phyloP scores from a whole-genome alignment of 192 early-diverging fungal genomes.

The Backusella westeae region DNA sequence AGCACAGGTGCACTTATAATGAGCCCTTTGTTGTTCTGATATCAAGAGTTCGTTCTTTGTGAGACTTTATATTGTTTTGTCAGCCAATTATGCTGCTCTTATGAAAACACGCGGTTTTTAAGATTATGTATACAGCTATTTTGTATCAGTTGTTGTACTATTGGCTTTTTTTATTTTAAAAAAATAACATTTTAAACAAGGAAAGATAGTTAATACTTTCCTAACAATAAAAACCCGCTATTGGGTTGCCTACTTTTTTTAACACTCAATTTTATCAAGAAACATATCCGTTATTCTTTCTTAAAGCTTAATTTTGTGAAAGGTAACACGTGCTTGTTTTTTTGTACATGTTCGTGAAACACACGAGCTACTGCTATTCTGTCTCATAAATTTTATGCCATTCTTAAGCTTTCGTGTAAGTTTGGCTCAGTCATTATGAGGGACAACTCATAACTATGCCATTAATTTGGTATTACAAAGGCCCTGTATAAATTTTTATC shows the following conservation, averaged over 20 bases:
- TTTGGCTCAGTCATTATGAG: not conserved
- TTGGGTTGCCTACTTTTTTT: not conserved
- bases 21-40: not conserved
- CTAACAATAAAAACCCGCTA: not conserved
- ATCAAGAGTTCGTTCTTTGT: not conserved
- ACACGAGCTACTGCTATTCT: not conserved
- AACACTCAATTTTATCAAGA: not conserved
- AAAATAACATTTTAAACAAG: not conserved
- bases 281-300: not conserved
- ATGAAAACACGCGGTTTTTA: not conserved
- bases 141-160: not conserved
- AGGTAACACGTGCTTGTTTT: not conserved
- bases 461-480: not conserved
- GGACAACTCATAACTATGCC: not conserved
- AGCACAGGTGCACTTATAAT: not conserved
- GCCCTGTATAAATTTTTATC: not conserved
- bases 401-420: not conserved
- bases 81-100: not conserved
- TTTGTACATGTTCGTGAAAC: not conserved
- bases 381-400: not conserved
- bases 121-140: not conserved
- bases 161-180: not conserved
- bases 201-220: not conserved
- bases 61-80: not conserved
- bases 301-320: not conserved